A percentile compares a stretch with the other conserved stretches of the same genome.
Evolutionary conservation across 2,329 filamentous ascomycete genomes (phyloP).

Genomic region (Pseudogymnoascus sp.): DNA sequence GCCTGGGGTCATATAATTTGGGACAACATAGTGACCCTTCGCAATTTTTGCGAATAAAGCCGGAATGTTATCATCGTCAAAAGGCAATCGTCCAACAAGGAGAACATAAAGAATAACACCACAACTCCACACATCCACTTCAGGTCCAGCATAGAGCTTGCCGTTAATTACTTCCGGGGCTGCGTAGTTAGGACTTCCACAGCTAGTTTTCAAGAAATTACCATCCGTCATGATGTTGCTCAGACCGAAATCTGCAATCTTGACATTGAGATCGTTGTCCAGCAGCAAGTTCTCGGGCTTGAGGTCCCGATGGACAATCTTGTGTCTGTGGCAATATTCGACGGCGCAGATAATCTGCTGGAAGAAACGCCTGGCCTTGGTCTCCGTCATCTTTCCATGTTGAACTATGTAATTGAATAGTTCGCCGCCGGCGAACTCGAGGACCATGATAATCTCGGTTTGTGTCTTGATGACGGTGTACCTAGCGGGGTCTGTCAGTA

Average conservation of each 20-base stretch:
- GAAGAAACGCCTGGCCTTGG: conserved; percentile 93
- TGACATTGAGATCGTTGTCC: conserved; percentile 93
- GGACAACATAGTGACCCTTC: conserved; percentile 86
- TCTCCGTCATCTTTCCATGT: conserved; percentile 84
- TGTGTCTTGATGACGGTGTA: conserved; percentile 96
- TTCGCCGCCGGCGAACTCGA: conserved; percentile 94
- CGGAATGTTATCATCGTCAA: conserved; percentile 97
- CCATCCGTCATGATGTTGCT: conserved; percentile 99
- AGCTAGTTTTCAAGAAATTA: conserved; percentile 98
- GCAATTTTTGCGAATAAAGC: conserved; percentile 97
- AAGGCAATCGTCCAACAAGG: conserved; percentile 76
- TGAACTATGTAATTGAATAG: conserved; percentile 98
- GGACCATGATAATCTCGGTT: conserved; percentile 96
- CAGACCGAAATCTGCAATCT: conserved; percentile 96
- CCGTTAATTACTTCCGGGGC: conserved; percentile 97
- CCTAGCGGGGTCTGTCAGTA: conserved; percentile 38
- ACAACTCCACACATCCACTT: conserved; percentile 98
- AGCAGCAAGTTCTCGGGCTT: conserved; percentile 96
- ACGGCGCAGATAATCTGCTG: conserved; percentile 98
- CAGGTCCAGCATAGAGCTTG: conserved; percentile 93
- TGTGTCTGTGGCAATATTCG: conserved; percentile 97
- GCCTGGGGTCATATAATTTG: conserved; percentile 81
- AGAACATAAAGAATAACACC: conserved; percentile 85
- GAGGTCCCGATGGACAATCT: conserved; percentile 95
- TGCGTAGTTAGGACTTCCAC: conserved; percentile 95